phyloP scores from a whole-genome alignment of 768 basidiomycete genomes.

The Vararia minispora region DNA sequence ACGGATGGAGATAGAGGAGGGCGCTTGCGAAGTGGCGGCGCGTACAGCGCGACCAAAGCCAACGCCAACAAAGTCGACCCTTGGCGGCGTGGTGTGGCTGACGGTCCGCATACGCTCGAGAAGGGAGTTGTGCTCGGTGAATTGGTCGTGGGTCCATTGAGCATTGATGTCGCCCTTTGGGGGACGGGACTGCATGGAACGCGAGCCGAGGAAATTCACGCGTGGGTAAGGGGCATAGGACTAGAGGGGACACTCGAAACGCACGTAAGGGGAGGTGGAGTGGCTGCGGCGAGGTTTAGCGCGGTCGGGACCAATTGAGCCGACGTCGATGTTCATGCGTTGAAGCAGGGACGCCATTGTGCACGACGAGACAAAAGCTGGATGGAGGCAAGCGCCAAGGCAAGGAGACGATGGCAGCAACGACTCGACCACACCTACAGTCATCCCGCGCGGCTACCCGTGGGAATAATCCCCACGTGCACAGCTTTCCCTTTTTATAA shows the following conservation, averaged over 20 bases:
- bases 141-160: conserved; percentile 13
- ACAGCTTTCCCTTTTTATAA: too few relatives aligned
- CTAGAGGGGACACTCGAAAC: conserved; percentile 3
- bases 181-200: conserved; percentile 1
- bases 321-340: conserved; percentile 12
- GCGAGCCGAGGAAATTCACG: background rate
- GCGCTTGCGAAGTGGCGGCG: conserved; percentile 9
- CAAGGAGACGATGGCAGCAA: background rate
- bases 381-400: background rate
- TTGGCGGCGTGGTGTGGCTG: conserved; percentile 5
- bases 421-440: too few relatives aligned
- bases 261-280: conserved; percentile 11
- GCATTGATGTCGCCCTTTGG: conserved; percentile 14
- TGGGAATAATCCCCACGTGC: too few relatives aligned
- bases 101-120: conserved; percentile 9
- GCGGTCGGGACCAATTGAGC: conserved; percentile 10
- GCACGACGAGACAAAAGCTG: background rate
- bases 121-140: conserved; percentile 8
- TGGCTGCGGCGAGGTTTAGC: conserved; percentile 9
- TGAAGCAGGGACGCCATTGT: conserved; percentile 14
- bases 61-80: conserved; percentile 13
- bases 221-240: background rate
- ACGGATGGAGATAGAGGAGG: conserved; percentile 11
- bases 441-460: too few relatives aligned
- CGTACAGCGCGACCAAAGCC: conserved; percentile 11